Base-by-base conservation (phyloP, 805 yeast species). In the Candida boleticola region DNA sequence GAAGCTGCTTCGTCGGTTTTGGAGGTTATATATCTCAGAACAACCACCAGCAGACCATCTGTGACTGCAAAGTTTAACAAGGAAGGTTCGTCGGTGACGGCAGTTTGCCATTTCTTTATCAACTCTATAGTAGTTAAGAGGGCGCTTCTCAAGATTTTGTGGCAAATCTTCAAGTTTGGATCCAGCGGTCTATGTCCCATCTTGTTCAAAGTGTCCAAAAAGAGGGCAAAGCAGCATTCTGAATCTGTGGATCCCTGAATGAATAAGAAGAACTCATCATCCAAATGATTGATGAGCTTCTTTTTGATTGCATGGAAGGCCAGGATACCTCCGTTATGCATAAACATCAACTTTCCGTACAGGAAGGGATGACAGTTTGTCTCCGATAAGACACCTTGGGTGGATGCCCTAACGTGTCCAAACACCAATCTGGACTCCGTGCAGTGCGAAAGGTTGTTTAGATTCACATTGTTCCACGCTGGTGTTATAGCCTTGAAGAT, bases 321-420 rank as follows among this genome's bases (percentile, higher is more conserved):
- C 9, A 90, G 73, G 19, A 93, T 79, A 0, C 88, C 93, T 23
- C 99, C 99, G 64, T 93, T 93, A 64, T 93, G 99, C 99, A 93
- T 93, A 60, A 93, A 93, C 85, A 92, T 85, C 37, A 92, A 68
- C 39, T 81, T 81, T 47, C 90, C 92, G 59, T 80, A 89, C 3
- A 85, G 81, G 64, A 93, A 93, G 0, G 99, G 99, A 61, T 93
- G 99, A 64, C 99, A 93, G 63, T 93, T 93, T 0, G 97, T 92
- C 59, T 93, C 99, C 9, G 95, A 77, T 21, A 93, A 66, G 1
- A 87, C 95, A 36, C 99, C 99, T 48, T 95, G 88, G 0, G 99
- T 93, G 0, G 96, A 86, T 0, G 99, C 98, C 47, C 99, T 65
- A 1, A 93, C 97, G 62, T 93, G 99, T 2, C 95, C 99, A 69